phyloP scores from a whole-genome alignment of 2,329 filamentous ascomycete species.

The Fusarium nelsonii region DNA sequence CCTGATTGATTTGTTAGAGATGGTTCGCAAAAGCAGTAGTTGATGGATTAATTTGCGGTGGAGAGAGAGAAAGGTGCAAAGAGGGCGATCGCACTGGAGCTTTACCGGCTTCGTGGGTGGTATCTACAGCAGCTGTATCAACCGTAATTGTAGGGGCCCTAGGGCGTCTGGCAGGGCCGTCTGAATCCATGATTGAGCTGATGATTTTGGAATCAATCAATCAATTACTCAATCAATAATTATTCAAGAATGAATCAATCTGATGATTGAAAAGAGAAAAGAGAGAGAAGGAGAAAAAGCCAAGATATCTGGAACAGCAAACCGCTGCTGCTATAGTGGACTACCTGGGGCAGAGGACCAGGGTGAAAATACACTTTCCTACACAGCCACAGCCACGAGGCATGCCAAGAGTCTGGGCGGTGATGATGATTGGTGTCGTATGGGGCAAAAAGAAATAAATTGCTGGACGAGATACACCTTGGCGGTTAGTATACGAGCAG shows the following conservation, averaged over 20 bases:
- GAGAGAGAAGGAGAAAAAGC: slow-evolving; percentile 15
- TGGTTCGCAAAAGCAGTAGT: background rate
- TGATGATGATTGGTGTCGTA: slow-evolving; percentile 13
- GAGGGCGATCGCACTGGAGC: slow-evolving; percentile 35
- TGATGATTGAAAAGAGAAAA: background rate
- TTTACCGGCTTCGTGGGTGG: slow-evolving; percentile 37
- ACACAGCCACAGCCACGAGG: slow-evolving; percentile 37
- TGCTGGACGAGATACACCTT: slow-evolving; percentile 13
- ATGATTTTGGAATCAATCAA: background rate
- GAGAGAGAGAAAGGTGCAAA: background rate
- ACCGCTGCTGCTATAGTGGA: too few species aligned
- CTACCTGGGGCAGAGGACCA: background rate
- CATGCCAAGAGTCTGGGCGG: slow-evolving; percentile 16
- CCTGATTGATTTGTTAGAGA: background rate
- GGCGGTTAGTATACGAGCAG: slow-evolving; percentile 6
- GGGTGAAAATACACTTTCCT: slow-evolving; percentile 29
- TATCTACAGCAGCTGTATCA: slow-evolving; percentile 38
- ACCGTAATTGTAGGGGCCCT: slow-evolving; percentile 41
- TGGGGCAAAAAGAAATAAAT: slow-evolving; percentile 1
- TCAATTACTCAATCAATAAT: background rate
- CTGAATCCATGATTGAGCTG: slow-evolving; percentile 31
- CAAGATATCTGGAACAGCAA: slow-evolving; percentile 20
- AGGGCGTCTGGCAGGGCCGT: slow-evolving; percentile 18
- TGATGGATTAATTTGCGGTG: background rate
- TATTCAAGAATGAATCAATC: background rate